phyloP scores from a whole-genome alignment of 2,329 filamentous ascomycete genomes.

The Aureobasidium sp. region DNA sequence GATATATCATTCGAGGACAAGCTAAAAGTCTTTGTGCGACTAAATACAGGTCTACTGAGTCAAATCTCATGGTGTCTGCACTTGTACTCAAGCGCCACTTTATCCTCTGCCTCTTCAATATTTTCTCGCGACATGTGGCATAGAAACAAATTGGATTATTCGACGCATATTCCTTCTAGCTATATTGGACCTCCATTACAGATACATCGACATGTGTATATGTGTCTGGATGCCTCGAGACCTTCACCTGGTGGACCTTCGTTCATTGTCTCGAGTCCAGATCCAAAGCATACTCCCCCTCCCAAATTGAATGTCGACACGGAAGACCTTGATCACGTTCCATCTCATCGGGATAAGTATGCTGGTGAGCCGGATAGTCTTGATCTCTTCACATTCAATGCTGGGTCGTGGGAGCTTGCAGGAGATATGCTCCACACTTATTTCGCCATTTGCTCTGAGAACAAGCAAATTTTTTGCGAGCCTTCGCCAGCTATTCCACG shows the following conservation, averaged over 20 bases:
- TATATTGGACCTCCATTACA: background rate
- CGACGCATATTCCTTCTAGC: background rate
- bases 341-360: background rate
- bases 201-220: background rate
- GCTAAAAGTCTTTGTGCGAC: background rate
- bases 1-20: background rate
- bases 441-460: background rate
- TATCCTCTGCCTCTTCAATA: too few species aligned
- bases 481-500: too few species aligned
- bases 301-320: background rate
- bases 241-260: background rate
- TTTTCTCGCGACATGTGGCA: too few species aligned
- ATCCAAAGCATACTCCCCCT: background rate
- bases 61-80: background rate
- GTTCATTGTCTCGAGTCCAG: background rate
- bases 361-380: background rate
- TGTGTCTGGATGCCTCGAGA: background rate
- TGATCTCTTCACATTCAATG: background rate
- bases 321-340: background rate
- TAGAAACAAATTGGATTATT: too few species aligned
- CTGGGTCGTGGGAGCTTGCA: background rate
- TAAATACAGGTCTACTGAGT: background rate
- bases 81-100: too few species aligned
- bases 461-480: too few species aligned
- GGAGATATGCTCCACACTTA: constrained; percentile 2